Evolutionary conservation across 106 monocot genomes (phyloP), one percentile per base, ranked within the genome.

Genomic region (Posidonia australis): DNA sequence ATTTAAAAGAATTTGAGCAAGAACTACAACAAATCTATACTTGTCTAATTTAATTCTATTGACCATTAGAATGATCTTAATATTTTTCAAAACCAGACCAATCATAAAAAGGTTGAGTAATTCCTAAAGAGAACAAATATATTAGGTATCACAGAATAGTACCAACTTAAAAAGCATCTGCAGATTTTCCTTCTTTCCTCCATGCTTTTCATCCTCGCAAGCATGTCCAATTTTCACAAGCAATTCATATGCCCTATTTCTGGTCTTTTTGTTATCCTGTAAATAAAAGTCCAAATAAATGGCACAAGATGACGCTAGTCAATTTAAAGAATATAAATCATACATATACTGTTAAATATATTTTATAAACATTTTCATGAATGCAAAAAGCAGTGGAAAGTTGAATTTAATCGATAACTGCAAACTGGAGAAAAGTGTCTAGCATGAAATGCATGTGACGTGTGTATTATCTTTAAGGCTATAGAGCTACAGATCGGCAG

Each of bases 211-310:
- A 78, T 87, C 84, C 60, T 72, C 90, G 68, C 76, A 90, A 58
- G 87, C 90, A 84, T 79, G 90, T 31, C 86, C 94, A 62, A 96
- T 82, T 78, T 90, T 72, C 49, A 96, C 90, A 71, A 96, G 82
- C 70, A 96, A 68, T 26, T 86, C 84, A 77, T 87, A 96, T 58
- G 94, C 94, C 67, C 74, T 86, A 67, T 90, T 90, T 79, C 94
- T 84, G 27, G 90, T 90, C 77, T 87, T 94, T 58, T 77, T 86
- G 70, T 96, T 96, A 23, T 73, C 70, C 93, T 93, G 77, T 53
- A 44, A 68, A 68, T 10, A 45, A 68, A 63, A 9, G n/a, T n/a
- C 9, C 32, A 60, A 32, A 41, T 60, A 46, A 44, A 29, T 31
- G 27, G 20, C 44, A 51, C 67, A 27, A 44, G 31, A 55, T 19